Percentiles rank a stretch among this genome's conserved stretches.
phyloP scores from a whole-genome alignment of 768 basidiomycete species.

The Pholiota conissans region DNA sequence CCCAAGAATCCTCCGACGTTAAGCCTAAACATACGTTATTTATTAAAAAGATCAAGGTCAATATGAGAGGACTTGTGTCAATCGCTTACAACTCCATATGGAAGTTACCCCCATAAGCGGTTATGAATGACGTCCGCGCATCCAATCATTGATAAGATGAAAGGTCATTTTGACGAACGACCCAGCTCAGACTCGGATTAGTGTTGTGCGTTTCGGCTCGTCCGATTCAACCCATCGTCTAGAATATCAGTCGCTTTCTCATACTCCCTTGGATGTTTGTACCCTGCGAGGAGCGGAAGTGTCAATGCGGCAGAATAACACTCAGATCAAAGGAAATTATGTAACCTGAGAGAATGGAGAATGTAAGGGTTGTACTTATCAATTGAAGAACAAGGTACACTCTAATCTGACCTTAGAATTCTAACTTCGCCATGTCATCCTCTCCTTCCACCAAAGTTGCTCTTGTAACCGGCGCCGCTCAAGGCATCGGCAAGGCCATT shows the following conservation, averaged over 20 bases:
- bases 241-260: not conserved
- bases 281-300: not conserved
- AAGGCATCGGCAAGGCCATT: slow-evolving; percentile 51
- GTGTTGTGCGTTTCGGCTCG: not conserved
- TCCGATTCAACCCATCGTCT: not conserved
- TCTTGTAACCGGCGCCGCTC: slow-evolving; percentile 43
- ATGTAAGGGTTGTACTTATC: not conserved
- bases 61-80: no score
- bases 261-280: not conserved
- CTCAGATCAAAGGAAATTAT: not conserved
- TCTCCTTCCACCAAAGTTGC: slow-evolving; percentile 24
- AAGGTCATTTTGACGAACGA: not conserved
- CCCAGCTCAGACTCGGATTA: not conserved
- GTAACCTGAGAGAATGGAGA: not conserved
- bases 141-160: not conserved
- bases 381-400: not conserved
- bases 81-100: no score
- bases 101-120: not conserved
- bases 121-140: not conserved
- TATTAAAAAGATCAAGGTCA: no score
- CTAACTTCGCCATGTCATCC: not conserved
- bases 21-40: not conserved
- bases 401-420: not conserved
- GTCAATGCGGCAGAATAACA: not conserved
- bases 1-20: not conserved